Evolutionary conservation across 345 rosid species (phyloP), one percentile per base, ranked within the genome.

Genomic region (Hibiscus trionum): DNA sequence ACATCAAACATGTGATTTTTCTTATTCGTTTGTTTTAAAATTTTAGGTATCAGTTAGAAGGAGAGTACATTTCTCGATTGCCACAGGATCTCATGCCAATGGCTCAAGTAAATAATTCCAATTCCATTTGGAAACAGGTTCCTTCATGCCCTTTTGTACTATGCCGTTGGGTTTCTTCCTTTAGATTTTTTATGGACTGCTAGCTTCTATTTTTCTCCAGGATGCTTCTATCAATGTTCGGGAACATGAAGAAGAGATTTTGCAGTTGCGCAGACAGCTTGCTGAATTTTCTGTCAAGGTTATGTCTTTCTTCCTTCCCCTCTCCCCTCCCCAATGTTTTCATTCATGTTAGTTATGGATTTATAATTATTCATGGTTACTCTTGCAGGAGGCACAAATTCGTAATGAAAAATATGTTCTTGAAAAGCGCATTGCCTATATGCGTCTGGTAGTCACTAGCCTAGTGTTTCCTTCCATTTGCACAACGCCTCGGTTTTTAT

Each of bases 271-370:
- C 73, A 89, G 86, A 80, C 85, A 87, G 81, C 94, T 95, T 73
- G 78, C 88, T 74, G 97, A 95, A 63, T 95, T 83, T 82, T 83
- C 91, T 80, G 68, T 89, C 77, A 95, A 92, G 97, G 99, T 90
- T 58, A 69, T 79, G 46, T 66, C 46, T 76, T 61, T 26, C 29
- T 73, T 10, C 49, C 44, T 76, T 50, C 58, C 50, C 50, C 35
- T 5, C 6, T 33, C 7, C 7, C 37, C 37, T 33, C 70, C 56
- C 16, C 58, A 62, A 58, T 47, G 58, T 49, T 52, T 42, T 37
- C 53, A 15, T 61, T 68, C 27, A 63, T 65, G 59, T 52, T 73
- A 59, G 67, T 63, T 67, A 74, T 58, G 29, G 61, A 35, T 72
- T 70, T 72, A 75, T 86, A 72, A 73, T 49, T 47, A 37, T 49